Evolutionary conservation across 1,139 yeast genomes (phyloP).

Genomic region (Candida sojae): DNA sequence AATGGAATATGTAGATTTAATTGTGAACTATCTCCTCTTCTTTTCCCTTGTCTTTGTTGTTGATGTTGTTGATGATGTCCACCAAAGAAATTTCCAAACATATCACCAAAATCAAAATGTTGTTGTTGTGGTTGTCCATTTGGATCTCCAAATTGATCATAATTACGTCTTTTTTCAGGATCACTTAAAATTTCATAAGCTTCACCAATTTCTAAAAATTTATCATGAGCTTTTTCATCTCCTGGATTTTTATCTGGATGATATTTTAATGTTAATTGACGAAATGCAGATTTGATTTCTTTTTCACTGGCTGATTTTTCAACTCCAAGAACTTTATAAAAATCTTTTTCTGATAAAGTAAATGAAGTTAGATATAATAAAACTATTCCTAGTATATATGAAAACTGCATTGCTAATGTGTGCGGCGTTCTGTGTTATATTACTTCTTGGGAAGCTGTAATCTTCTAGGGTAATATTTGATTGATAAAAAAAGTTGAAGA

Average conservation of each 20-base stretch:
- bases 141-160: conserved; percentile 84
- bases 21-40: conserved; percentile 67
- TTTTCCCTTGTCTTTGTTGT: conserved; percentile 39
- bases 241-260: conserved; percentile 90
- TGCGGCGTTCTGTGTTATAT: too few relatives aligned
- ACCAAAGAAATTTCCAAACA: conserved; percentile 77
- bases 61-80: conserved; percentile 27
- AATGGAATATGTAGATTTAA: conserved; percentile 59
- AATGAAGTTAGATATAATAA: conserved; percentile 8
- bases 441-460: too few relatives aligned
- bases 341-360: conserved; percentile 20
- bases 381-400: conserved; percentile 10
- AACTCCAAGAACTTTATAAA: conserved; percentile 63
- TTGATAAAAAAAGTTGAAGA: background rate
- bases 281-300: conserved; percentile 85
- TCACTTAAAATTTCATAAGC: conserved; percentile 90
- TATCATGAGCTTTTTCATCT: conserved; percentile 78
- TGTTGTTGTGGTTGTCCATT: conserved; percentile 57
- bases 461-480: too few relatives aligned
- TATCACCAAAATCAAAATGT: conserved; percentile 50
- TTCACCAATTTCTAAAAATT: conserved; percentile 87
- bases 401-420: conserved; percentile 7
- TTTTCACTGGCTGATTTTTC: conserved; percentile 68
- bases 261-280: conserved; percentile 79
- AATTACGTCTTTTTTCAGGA: conserved; percentile 66